These are phyloP conservation scores for Nicotiana obtusifolia DNA, from an alignment of 257 asterid species.

Conservation along the genomic window DNA sequence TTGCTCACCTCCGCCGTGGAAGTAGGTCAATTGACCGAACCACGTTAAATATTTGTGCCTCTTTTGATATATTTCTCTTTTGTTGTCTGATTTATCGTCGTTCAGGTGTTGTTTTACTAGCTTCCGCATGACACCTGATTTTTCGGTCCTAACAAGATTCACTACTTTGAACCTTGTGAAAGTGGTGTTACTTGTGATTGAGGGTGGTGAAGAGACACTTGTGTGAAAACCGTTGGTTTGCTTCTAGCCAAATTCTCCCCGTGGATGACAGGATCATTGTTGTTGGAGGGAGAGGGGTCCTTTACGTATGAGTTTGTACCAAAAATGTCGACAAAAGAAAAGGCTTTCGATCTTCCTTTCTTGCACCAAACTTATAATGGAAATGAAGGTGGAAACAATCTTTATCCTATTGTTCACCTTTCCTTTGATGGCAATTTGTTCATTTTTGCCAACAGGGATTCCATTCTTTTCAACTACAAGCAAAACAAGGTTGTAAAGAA, in stretches of 20 bases:
- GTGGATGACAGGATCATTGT: slow-evolving; percentile 38
- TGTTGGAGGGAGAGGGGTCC: slow-evolving; percentile 39
- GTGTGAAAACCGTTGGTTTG: slow-evolving; percentile 37
- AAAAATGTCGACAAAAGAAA: slow-evolving; percentile 10
- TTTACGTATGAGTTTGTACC: slow-evolving; percentile 59
- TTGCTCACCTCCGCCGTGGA: too few relatives aligned
- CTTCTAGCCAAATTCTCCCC: slow-evolving; percentile 43
- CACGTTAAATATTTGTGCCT: too few relatives aligned
- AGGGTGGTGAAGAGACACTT: slow-evolving; percentile 21
- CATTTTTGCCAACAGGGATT: slow-evolving; percentile 55
- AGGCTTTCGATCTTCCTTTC: slow-evolving; percentile 37
- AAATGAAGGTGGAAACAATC: slow-evolving; percentile 33
- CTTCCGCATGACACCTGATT: too few relatives aligned
- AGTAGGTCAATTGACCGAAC: too few relatives aligned
- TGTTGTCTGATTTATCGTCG: too few relatives aligned
- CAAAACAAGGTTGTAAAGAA: slow-evolving; percentile 31
- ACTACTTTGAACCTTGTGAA: slow-evolving; percentile 35
- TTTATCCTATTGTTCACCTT: slow-evolving; percentile 64
- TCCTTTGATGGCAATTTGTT: slow-evolving; percentile 55
- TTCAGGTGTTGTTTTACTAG: too few relatives aligned
- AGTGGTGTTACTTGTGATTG: slow-evolving; percentile 40
- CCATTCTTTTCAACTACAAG: slow-evolving; percentile 53
- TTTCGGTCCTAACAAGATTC: too few relatives aligned
- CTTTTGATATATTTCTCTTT: too few relatives aligned
- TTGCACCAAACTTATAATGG: slow-evolving; percentile 30